Conservation (phyloP, 148 eudicot genomes). For the Pouteria glomerata region DNA sequence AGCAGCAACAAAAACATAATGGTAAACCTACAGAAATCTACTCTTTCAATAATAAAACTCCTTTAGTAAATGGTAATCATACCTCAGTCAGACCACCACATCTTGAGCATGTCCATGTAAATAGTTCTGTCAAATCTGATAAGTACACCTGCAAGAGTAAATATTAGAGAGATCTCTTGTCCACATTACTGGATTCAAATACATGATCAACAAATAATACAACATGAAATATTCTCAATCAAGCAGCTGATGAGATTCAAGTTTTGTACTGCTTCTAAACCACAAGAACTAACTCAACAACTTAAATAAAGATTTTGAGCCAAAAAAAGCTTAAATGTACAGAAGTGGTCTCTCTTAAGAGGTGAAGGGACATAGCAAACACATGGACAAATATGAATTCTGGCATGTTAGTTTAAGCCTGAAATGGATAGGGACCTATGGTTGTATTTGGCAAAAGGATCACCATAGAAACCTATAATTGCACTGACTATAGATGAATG, state of each 20-base stretch:
- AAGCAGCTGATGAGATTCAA: background rate
- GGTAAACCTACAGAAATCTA: background rate
- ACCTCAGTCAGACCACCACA: slow-evolving; percentile 81
- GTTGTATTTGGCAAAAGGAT: background rate
- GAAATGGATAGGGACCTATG: background rate
- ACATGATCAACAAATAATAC: background rate
- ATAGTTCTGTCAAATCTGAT: slow-evolving; percentile 82
- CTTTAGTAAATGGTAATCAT: background rate
- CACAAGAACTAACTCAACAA: background rate
- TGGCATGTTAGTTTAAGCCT: background rate
- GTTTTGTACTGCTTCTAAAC: background rate
- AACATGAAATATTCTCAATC: background rate
- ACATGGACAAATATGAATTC: background rate
- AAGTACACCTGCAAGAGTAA: slow-evolving; percentile 61
- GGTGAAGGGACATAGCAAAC: background rate
- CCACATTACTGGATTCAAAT: background rate
- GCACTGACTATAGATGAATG: background rate
- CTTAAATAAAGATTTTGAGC: background rate
- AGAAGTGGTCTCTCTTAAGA: background rate
- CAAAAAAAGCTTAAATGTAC: background rate
- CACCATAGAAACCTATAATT: background rate
- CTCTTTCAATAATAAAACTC: background rate
- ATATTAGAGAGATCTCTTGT: background rate
- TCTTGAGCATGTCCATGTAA: slow-evolving; percentile 91
- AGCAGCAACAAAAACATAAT: background rate